Percentiles rank a stretch among this genome's conserved stretches.
phyloP scores from a whole-genome alignment of 2,329 filamentous ascomycete species.

The Venturia asperata region DNA sequence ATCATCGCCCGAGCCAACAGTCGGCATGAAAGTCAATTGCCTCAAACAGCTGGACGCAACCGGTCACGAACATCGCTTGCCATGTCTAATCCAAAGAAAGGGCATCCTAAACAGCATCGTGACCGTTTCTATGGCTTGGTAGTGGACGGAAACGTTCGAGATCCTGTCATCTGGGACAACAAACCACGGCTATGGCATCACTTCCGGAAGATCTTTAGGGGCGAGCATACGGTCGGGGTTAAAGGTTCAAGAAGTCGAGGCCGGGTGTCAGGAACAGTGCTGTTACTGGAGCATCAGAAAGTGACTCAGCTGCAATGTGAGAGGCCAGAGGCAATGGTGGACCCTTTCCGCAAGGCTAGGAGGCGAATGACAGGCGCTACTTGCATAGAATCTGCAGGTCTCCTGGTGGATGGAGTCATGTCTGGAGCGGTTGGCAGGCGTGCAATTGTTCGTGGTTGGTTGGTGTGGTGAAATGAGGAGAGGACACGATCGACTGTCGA shows the following conservation, averaged over 20 bases:
- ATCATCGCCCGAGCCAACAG: neutral
- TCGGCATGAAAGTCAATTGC: neutral
- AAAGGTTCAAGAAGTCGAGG: neutral
- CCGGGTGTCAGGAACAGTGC: neutral
- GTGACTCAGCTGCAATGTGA: neutral
- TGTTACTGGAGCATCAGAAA: conserved; percentile 9
- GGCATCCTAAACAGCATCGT: neutral
- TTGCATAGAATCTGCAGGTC: neutral
- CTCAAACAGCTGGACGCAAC: neutral
- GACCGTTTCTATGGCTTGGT: neutral
- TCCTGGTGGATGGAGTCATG: neutral
- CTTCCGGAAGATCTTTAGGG: neutral
- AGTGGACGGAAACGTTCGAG: neutral
- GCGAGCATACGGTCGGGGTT: neutral
- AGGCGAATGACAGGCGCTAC: neutral
- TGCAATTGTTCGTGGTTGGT: neutral
- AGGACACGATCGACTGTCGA: neutral
- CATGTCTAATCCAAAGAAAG: neutral
- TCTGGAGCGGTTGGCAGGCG: neutral
- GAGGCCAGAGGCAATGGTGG: neutral
- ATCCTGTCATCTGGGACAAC: conserved; percentile 1
- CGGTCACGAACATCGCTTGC: neutral
- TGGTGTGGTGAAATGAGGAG: conserved; percentile 6
- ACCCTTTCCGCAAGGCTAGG: neutral
- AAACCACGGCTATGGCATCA: neutral